Evolutionary conservation across 495 filamentous ascomycete species (phyloP).

Genomic region (Xylaria longipes): DNA sequence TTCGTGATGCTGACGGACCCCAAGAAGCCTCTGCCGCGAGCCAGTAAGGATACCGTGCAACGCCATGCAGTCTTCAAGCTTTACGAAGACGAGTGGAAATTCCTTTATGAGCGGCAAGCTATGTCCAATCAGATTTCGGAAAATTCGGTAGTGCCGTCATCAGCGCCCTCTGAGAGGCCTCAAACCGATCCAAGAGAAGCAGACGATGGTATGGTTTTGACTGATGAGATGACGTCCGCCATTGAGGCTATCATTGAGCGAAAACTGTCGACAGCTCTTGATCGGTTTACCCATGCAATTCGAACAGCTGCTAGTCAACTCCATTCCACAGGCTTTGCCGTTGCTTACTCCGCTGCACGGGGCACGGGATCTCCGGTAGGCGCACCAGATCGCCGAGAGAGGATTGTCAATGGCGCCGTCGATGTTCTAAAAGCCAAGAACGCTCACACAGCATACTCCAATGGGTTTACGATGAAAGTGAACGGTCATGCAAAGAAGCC

Average conservation of each 20-base stretch:
- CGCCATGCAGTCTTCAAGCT: background rate
- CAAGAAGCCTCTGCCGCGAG: background rate
- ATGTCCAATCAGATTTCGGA: background rate
- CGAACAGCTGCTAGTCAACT: background rate
- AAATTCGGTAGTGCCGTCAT: background rate
- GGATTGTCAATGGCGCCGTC: background rate
- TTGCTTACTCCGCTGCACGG: background rate
- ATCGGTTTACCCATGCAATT: background rate
- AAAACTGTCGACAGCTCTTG: background rate
- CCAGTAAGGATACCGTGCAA: background rate
- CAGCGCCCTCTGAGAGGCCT: background rate
- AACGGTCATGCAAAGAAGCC: background rate
- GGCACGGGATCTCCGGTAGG: no score
- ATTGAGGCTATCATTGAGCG: background rate
- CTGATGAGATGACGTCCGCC: background rate
- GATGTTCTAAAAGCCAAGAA: background rate
- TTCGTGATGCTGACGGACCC: background rate
- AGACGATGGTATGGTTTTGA: background rate
- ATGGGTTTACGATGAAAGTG: conserved; percentile 28
- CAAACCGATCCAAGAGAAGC: background rate
- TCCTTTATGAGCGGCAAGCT: background rate
- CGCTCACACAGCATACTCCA: background rate
- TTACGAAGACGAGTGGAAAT: background rate
- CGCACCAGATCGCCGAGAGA: no score
- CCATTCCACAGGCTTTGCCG: background rate